phyloP scores from a whole-genome alignment of 2,329 filamentous ascomycete species.

The Cercospora sesami region DNA sequence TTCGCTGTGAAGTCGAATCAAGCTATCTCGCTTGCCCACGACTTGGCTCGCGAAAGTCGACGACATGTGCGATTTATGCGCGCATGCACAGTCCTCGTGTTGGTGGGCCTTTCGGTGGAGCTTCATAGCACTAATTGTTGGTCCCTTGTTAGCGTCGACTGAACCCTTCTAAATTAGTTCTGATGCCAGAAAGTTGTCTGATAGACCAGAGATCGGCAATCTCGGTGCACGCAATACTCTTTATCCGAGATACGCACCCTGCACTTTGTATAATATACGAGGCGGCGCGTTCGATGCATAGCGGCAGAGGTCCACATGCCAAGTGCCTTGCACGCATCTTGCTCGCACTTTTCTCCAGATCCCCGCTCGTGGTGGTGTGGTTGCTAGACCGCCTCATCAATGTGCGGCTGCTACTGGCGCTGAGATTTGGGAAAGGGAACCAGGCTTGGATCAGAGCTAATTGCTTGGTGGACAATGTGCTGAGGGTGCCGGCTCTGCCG shows the following conservation, averaged over 20 bases:
- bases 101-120: background rate
- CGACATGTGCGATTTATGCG: background rate
- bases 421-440: background rate
- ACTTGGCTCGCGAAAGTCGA: background rate
- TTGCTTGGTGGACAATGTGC: background rate
- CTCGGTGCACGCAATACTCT: constrained; percentile 9
- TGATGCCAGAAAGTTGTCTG: background rate
- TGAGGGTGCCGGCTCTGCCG: background rate
- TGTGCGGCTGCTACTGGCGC: background rate
- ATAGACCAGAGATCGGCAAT: constrained; percentile 17
- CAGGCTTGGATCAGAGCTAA: background rate
- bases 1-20: constrained; percentile 6
- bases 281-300: background rate
- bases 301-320: background rate
- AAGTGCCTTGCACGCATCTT: background rate
- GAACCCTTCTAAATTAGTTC: background rate
- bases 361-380: background rate
- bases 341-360: background rate
- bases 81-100: background rate
- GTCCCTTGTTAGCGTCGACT: background rate
- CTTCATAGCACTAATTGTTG: background rate
- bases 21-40: constrained; percentile 6
- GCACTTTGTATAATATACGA: background rate
- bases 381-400: background rate
- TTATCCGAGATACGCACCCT: constrained; percentile 1